A percentile compares a stretch with the other conserved stretches of the same genome.
Conservation (phyloP, 805 yeast genomes). For the Suhomyces tanzawaensis region DNA sequence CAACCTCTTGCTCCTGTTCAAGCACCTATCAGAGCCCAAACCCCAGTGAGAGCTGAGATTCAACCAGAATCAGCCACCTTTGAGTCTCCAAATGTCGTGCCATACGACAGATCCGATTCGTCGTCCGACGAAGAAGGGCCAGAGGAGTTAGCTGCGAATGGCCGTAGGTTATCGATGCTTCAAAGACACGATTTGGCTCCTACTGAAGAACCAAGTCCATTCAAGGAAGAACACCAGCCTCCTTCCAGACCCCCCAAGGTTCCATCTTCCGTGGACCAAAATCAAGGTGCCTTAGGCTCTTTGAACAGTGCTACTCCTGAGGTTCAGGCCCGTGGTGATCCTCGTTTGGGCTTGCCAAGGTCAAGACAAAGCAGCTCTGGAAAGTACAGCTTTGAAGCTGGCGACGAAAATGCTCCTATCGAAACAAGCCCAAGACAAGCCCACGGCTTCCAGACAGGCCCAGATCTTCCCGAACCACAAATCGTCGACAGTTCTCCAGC, state of each 20-base stretch:
- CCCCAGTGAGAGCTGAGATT: neutral
- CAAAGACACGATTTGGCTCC: conserved; percentile 31
- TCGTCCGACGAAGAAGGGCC: conserved; percentile 31
- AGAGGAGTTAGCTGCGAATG: conserved; percentile 11
- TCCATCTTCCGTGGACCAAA: neutral
- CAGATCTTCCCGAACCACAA: conserved; percentile 9
- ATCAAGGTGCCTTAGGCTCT: neutral
- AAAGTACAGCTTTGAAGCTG: conserved; percentile 40
- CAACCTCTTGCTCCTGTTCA: neutral
- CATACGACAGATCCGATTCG: conserved; percentile 26
- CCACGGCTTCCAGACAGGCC: conserved; percentile 2
- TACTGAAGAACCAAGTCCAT: neutral
- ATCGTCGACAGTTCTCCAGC: conserved; percentile 6
- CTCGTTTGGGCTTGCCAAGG: conserved; percentile 10
- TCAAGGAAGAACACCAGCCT: neutral
- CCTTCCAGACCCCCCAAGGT: neutral
- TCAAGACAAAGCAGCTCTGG: conserved; percentile 16
- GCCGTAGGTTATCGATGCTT: conserved; percentile 30
- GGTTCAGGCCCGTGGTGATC: conserved; percentile 3
- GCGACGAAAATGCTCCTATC: conserved; percentile 36
- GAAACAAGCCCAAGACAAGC: conserved; percentile 25
- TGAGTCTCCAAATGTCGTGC: conserved; percentile 37
- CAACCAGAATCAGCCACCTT: no score
- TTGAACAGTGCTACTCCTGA: conserved; percentile 1
- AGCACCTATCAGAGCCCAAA: neutral